Conservation (phyloP, 768 basidiomycete genomes). For the Dendrothele bispora region DNA sequence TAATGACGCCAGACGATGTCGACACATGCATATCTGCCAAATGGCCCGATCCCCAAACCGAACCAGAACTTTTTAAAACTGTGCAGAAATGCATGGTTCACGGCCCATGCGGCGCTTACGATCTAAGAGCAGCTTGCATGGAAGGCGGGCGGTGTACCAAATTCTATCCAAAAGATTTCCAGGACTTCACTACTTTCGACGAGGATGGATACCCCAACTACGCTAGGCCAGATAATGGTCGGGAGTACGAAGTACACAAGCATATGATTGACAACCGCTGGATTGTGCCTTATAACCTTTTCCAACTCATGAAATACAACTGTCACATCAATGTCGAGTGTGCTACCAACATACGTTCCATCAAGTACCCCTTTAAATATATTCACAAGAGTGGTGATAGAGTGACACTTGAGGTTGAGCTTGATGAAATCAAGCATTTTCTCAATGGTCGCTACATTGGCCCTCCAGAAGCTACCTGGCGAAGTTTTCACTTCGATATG, state of each 20-base stretch:
- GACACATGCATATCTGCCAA: constrained; percentile 39
- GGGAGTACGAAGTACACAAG: constrained; percentile 16
- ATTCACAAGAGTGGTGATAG: constrained; percentile 49
- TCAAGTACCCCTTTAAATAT: constrained; percentile 52
- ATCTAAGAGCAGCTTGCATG: constrained; percentile 39
- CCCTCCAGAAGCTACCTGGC: constrained; percentile 28
- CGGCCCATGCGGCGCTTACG: constrained; percentile 40
- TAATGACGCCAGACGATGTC: constrained; percentile 33
- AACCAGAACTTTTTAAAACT: constrained; percentile 38
- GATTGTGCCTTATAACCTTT: constrained; percentile 42
- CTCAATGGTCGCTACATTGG: constrained; percentile 38
- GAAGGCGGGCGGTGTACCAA: constrained; percentile 41
- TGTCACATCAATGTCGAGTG: constrained; percentile 55
- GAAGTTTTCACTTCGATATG: constrained; percentile 26
- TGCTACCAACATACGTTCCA: constrained; percentile 30
- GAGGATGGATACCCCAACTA: constrained; percentile 42
- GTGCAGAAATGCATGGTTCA: constrained; percentile 48
- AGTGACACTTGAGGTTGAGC: constrained; percentile 30
- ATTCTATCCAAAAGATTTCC: constrained; percentile 41
- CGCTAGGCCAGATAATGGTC: constrained; percentile 32
- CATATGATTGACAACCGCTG: constrained; percentile 32
- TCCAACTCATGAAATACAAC: constrained; percentile 31
- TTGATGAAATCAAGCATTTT: constrained; percentile 35
- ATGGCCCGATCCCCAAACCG: constrained; percentile 37
- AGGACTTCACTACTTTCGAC: constrained; percentile 29